Base-by-base conservation (phyloP, 495 filamentous ascomycete genomes). In the Astrocystis sublimbata region DNA sequence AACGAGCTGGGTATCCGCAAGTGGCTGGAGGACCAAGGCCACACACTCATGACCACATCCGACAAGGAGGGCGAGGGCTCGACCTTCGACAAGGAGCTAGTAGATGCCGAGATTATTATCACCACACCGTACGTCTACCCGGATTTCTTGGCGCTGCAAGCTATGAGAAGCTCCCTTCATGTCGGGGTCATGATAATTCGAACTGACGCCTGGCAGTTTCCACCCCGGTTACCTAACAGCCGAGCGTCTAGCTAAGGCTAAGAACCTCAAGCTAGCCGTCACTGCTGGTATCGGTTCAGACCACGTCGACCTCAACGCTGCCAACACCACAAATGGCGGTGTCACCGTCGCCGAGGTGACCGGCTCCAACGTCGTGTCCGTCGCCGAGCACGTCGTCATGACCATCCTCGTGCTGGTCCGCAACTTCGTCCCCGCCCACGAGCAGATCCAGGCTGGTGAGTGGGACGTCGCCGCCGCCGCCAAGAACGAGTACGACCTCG, bases 251-350 rank as follows among this genome's bases (percentile, higher is more conserved):
- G 91, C 91, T 65, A 96, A 94, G 82, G 94, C 94, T 64, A 97
- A 98, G 89, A 97, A 98, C 38, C 89, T 98, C 70, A 98, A 97
- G 86, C 82, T 96, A 58, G 93, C 93, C 69, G 77, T 98, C 77
- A 98, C 94, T 42, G 94, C 94, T 64, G 94, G 94, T 81, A 96
- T 98, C 74, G 94, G 94, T 59, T 97, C 93, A 42, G 94, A 98
- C 79, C 94, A 98, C 78, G 89, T 98, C 72, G 94, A 98, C 81
- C 86, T 98, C 41, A 87, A 97, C 74, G 93, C 90, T 50, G 94
- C 94, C 71, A 98, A 98, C 89, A 90, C 88, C 81, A 97, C 93
- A 77, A 98, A 98, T 76, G 94, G 94, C 70, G 94, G 94, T 75
- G 81, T 98, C 78, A 98, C 92, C 63, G 94, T 98, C 50, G 92